Conservation (phyloP, 371 early-diverging fungal genomes). For the Saksenaea oblongispora region DNA sequence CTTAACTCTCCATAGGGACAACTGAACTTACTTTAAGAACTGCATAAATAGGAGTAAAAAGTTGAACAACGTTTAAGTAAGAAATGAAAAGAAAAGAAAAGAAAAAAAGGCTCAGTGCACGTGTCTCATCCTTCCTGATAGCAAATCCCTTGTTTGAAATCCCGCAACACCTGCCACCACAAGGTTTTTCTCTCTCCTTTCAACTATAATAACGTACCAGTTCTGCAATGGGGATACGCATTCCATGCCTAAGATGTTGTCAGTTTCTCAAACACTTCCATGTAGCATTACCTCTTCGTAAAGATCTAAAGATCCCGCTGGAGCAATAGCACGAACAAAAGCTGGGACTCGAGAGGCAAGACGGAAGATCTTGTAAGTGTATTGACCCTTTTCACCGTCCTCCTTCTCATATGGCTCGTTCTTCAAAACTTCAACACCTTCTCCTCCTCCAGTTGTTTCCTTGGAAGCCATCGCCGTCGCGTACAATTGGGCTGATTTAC, state of each 20-base stretch:
- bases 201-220: constrained; percentile 48
- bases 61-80: background rate
- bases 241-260: constrained; percentile 69
- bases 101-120: background rate
- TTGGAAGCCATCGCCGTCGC: constrained; percentile 72
- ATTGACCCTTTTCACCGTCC: constrained; percentile 65
- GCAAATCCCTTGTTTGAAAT: constrained; percentile 8
- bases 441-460: constrained; percentile 69
- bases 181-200: background rate
- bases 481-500: constrained; percentile 65
- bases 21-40: constrained; percentile 19
- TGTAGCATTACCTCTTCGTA: constrained; percentile 53
- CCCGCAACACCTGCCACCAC: background rate
- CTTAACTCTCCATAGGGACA: background rate
- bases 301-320: constrained; percentile 63
- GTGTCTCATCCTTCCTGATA: background rate
- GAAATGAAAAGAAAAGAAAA: background rate
- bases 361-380: constrained; percentile 72
- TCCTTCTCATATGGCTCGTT: constrained; percentile 75
- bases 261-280: background rate
- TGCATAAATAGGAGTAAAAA: constrained; percentile 1
- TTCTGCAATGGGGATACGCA: constrained; percentile 81
- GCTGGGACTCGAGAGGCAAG: constrained; percentile 59
- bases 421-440: constrained; percentile 71
- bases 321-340: constrained; percentile 55